Conservation (phyloP, 2,329 filamentous ascomycete genomes). For the Dichotomopilus funicola region DNA sequence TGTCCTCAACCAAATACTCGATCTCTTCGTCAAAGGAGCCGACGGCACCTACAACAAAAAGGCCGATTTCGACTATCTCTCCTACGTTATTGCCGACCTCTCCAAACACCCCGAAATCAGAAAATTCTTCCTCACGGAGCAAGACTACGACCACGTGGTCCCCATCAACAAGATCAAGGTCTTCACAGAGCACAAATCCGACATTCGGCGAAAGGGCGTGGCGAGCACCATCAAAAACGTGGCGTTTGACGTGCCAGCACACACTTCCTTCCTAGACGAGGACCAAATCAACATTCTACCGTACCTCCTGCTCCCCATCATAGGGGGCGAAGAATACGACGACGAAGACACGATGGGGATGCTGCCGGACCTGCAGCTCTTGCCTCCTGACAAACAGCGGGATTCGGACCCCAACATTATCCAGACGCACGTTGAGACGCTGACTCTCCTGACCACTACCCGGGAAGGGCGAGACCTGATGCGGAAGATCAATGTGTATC, state of each 20-base stretch:
- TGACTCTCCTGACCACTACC: constrained; percentile 76
- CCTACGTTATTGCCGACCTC: constrained; percentile 90
- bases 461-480: constrained; percentile 66
- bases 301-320: constrained; percentile 82
- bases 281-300: constrained; percentile 75
- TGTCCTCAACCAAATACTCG: constrained; percentile 84
- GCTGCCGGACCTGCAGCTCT: constrained; percentile 82
- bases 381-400: constrained; percentile 82
- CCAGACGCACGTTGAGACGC: constrained; percentile 80
- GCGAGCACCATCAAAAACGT: constrained; percentile 93
- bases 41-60: constrained; percentile 75
- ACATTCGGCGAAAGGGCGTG: constrained; percentile 85
- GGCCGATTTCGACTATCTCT: constrained; percentile 85
- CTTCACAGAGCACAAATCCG: constrained; percentile 84
- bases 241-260: constrained; percentile 71
- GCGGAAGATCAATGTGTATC: constrained; percentile 76
- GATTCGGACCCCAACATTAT: constrained; percentile 72
- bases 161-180: constrained; percentile 88
- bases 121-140: constrained; percentile 65
- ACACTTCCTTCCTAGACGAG: constrained; percentile 63
- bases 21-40: constrained; percentile 91
- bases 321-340: constrained; percentile 78
- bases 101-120: constrained; percentile 73
- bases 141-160: constrained; percentile 75
- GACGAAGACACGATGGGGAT: constrained; percentile 82